Percentiles rank a stretch among this genome's conserved stretches.
Evolutionary conservation across 257 asterid genomes (phyloP).

Genomic region (Fraxinus cuspidata): DNA sequence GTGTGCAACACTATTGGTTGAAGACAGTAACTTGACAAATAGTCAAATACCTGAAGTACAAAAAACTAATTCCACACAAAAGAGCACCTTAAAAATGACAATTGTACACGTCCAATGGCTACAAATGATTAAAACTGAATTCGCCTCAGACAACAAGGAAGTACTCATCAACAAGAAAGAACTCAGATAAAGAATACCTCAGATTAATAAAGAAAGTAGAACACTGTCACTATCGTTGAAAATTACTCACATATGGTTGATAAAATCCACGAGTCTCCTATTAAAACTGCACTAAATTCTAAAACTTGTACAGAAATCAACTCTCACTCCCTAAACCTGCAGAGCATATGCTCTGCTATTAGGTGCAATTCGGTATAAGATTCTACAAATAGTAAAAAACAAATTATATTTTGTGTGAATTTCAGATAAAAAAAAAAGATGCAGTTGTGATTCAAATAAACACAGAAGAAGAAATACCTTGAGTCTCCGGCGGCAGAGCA

Average conservation of each 20-base stretch:
- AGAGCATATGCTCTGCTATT: too few relatives aligned
- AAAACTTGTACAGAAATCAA: neutral
- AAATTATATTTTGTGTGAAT: neutral
- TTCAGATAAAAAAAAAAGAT: neutral
- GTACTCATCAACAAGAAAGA: neutral
- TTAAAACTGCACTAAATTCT: neutral
- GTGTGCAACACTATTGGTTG: neutral
- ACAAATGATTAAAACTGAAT: slow-evolving; percentile 10
- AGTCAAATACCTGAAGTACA: slow-evolving; percentile 16
- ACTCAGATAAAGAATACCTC: neutral
- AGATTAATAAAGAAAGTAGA: neutral
- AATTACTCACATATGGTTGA: neutral
- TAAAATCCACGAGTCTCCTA: neutral
- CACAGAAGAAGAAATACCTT: neutral
- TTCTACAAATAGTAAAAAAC: too few relatives aligned
- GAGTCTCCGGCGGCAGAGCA: neutral
- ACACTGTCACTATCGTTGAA: neutral
- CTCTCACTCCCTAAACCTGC: too few relatives aligned
- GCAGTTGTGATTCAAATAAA: neutral
- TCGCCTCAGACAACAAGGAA: neutral
- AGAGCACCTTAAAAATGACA: neutral
- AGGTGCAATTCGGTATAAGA: too few relatives aligned
- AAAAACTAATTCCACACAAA: neutral
- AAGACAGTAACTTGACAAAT: slow-evolving; percentile 1
- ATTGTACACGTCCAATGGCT: neutral